Base-by-base conservation (phyloP, 208 protist genomes). In the Trypanosoma cruzi region DNA sequence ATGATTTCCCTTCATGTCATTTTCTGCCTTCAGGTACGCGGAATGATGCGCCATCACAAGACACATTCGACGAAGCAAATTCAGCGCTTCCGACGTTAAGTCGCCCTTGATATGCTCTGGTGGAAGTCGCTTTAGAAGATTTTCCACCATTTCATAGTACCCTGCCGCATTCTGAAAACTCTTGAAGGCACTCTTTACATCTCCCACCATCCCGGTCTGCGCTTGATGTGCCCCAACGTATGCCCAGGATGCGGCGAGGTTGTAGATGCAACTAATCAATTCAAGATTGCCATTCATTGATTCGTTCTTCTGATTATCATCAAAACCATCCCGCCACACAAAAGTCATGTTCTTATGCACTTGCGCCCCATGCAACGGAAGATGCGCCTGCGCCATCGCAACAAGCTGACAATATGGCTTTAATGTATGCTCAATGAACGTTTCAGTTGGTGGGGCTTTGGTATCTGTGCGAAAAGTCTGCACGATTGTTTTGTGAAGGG, bases 241-340 rank as follows among this genome's bases (percentile, higher is more conserved):
- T 16, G 63, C 79, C 68, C 87, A 88, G 5, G 86, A 90, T 22
- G 90, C 90, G 6, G 86, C 90, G 11, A 96, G 64, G 77, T 96
- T 96, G 78, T 92, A 93, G 40, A 93, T 71, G 72, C 84, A 86
- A 68, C 84, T 90, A 48, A 92, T 64, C 46, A 96, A 75, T 79
- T 96, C 87, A 40, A 80, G 50, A 68, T 96, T 94, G 3, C 68
- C 66, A 64, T 93, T 92, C 22, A 69, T 64, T 24, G 79, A 82
- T 49, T 88, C 81, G 46, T 90, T 87, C 74, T 90, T 89, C 44
- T 59, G 44, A 18, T 57, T 77, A 18, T 84, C 75, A 64, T 88
- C 79, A 63, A 93, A 96, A 77, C 86, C 90, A 75, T 90, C 84
- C 16, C 64, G 37, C 88, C 88, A 93, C 5, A 82, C 31, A 60